Base-by-base conservation (phyloP, 257 asterid genomes). In the Eucommia ulmoides region DNA sequence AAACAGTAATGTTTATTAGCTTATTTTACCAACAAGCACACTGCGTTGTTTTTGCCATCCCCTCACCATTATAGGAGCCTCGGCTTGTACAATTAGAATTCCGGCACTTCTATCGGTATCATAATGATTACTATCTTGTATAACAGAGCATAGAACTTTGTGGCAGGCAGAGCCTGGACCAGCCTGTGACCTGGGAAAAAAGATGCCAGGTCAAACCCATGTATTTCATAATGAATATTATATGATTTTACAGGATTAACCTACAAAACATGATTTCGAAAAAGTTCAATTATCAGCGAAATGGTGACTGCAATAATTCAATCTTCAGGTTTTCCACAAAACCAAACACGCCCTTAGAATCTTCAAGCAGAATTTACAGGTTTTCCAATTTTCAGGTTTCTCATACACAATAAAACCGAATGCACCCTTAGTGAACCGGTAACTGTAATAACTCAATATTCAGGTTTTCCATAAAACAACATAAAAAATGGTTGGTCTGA, bases 161-260 rank as follows among this genome's bases (percentile, higher is more conserved):
- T 72, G 51, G 65, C 94, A 85, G 52, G 93, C 96, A 58, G 77
- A 69, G 29, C 66, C 76, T 60, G 98, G 98, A 56, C 91, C 88
- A 45, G 82, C 69, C 52, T 63, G 80, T 55, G 93, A 85, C 75
- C 98, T 85, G 78, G 41, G 55, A 59, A 8, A 49, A 24, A 44
- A 16, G 3, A 10, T 2, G n/a, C 5, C 20, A 42, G 3, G 20
- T 42, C 48, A 16, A 4, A 42, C 15, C n/a, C n/a, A n/a, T n/a
- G n/a, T n/a, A n/a, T n/a, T n/a, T n/a, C n/a, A n/a, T n/a, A 17
- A 35, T 6, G 44, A 2, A 35, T 35, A 35, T 3, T 10, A 35
- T 35, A 15, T 35, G 44, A 35, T 4, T 35, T 35, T 35, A 10
- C n/a, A n/a, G n/a, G n/a, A n/a, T n/a, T n/a, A n/a, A n/a, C n/a